These are phyloP conservation scores for Boletus reticulatus DNA, from an alignment of 768 basidiomycete genomes.

Conservation along the genomic window DNA sequence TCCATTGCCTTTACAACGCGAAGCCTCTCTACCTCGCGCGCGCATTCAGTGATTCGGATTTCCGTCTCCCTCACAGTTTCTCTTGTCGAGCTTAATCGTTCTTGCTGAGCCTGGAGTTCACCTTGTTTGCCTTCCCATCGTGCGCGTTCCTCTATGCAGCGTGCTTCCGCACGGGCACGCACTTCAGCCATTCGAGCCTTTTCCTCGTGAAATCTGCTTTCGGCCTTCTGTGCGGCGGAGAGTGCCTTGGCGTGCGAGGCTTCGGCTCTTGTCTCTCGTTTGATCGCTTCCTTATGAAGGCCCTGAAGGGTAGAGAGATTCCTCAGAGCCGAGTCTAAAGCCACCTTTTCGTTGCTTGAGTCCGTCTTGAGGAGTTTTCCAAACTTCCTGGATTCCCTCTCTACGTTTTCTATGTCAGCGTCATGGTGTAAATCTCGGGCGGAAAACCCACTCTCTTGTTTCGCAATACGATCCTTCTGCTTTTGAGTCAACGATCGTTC, in stretches of 20 bases:
- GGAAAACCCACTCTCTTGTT: conserved; percentile 45
- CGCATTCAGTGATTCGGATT: conserved; percentile 64
- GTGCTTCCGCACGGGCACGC: conserved; percentile 45
- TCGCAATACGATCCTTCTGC: conserved; percentile 51
- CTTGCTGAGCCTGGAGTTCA: conserved; percentile 44
- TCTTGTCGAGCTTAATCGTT: conserved; percentile 48
- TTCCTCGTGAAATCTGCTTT: conserved; percentile 59
- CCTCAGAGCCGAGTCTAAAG: conserved; percentile 56
- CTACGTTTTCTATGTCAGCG: conserved; percentile 31
- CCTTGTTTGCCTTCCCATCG: conserved; percentile 53
- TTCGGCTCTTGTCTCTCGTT: conserved; percentile 62
- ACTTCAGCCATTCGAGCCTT: conserved; percentile 54
- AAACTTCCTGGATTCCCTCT: conserved; percentile 56
- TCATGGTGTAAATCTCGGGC: neutral
- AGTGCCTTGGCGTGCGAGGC: conserved; percentile 51
- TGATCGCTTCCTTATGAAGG: conserved; percentile 65
- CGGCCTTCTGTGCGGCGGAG: conserved; percentile 57
- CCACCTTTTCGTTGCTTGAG: conserved; percentile 63
- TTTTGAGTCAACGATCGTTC: conserved; percentile 47
- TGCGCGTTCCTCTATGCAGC: conserved; percentile 52
- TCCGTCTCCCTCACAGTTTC: conserved; percentile 58
- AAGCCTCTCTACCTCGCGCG: conserved; percentile 68
- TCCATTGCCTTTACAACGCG: conserved; percentile 65
- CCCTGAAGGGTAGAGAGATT: conserved; percentile 67
- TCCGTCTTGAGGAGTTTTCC: conserved; percentile 71